Conservation (phyloP, 352 stramenopile genomes). For the Peronosclerospora sorghi region DNA sequence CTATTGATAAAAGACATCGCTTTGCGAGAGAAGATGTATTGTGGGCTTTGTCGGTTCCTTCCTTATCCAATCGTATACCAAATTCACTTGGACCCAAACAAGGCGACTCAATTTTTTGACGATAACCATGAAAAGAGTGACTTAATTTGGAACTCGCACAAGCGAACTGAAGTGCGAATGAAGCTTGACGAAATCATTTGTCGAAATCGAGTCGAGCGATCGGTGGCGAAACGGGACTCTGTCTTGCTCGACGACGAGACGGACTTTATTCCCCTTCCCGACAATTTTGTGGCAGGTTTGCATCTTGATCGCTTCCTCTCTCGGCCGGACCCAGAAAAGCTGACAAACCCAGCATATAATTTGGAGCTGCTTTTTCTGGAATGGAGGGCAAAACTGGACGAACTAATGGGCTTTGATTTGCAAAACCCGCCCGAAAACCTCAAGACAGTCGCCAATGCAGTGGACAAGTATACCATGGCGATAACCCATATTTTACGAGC, state of each 20-base stretch:
- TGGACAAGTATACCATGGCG: slow-evolving; percentile 62
- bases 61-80: slow-evolving; percentile 77
- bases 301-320: slow-evolving; percentile 70
- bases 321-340: slow-evolving; percentile 49
- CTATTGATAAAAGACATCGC: slow-evolving; percentile 60
- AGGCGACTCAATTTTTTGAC: slow-evolving; percentile 65
- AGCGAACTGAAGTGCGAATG: slow-evolving; percentile 58
- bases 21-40: slow-evolving; percentile 67
- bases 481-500: slow-evolving; percentile 60
- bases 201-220: slow-evolving; percentile 60
- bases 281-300: slow-evolving; percentile 62
- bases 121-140: slow-evolving; percentile 79
- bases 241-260: slow-evolving; percentile 59
- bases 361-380: slow-evolving; percentile 63
- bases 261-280: slow-evolving; percentile 45
- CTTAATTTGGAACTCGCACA: slow-evolving; percentile 76
- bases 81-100: slow-evolving; percentile 67
- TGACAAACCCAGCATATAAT: slow-evolving; percentile 73
- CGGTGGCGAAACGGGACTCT: slow-evolving; percentile 62
- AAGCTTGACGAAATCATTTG: slow-evolving; percentile 72
- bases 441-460: slow-evolving; percentile 31
- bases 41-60: slow-evolving; percentile 53
- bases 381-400: slow-evolving; percentile 50
- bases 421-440: slow-evolving; percentile 46
- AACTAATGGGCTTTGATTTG: slow-evolving; percentile 48